Base-by-base conservation (phyloP, 768 basidiomycete species). In the Boletellus ananiceps region DNA sequence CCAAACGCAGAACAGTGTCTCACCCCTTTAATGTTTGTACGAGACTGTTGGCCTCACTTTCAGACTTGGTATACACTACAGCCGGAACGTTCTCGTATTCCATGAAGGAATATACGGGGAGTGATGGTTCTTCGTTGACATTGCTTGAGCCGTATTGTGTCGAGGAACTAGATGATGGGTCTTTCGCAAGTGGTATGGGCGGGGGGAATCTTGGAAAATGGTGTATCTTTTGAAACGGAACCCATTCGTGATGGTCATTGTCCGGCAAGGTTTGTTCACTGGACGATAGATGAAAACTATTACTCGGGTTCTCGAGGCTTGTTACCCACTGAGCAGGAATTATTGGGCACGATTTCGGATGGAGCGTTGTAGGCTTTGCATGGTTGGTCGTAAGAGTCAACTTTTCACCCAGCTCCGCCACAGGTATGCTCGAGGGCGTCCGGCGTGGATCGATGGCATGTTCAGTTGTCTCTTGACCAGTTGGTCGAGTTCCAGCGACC, bases 1-100 rank as follows among this genome's bases (percentile, higher is more conserved):
- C 12, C 27, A 40, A 35, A 29, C 2, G 21, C 6, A 9, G 4
- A 21, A 23, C 8, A 2, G 31, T 15, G 13, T 33, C 70, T 56
- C 42, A 73, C 69, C 76, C 70, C 40, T 63, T 61, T 16, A 79
- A 56, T 2, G 50, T 58, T 36, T 63, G 62, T 1, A 71, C 66
- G 5, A 77, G 63, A 21, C 63, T 69, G 39, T 78, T 59, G 0
- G 75, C 78, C 43, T 74, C 66, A 8, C 64, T 69, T 50, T 75
- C 77, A 31, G 64, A 59, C 23, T 56, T 63, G 9, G 65, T 71
- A 34, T 78, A 79, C 13, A 72, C 64, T 8, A 74, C 64, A 1
- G 62, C 56, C 0, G 77, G 70, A 0, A 33, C 18, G 3, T 15
- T 15, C 9, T 46, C 36, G 42, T 66, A 70, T 47, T 72, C 67